Base-by-base conservation (phyloP, 306 rosid genomes). In the Vachellia collinsii region DNA sequence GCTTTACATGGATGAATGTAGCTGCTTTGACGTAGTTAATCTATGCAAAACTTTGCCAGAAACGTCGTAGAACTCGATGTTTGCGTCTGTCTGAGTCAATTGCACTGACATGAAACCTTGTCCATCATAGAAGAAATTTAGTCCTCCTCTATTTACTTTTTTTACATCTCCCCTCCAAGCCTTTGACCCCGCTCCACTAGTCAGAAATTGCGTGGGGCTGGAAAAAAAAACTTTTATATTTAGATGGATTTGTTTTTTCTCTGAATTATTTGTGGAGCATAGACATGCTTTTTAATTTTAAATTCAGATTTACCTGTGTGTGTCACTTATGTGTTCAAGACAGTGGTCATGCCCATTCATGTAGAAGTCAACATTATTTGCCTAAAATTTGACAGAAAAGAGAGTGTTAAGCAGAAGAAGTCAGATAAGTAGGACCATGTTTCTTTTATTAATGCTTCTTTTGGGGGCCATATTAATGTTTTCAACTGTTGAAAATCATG, bases 101-200 rank as follows among this genome's bases (percentile, higher is more conserved):
- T 84, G 59, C 48, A 82, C 90, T 8, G 90, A 88, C 90, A 88
- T 86, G 87, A 88, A 88, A 72, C 90, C 92, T 76, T 88, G 92
- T 80, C 92, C 92, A 77, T 86, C 90, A 71, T 88, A 86, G 84
- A 84, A 88, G 85, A 88, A 88, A 6, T 86, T 80, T 76, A 88
- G 34, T 23, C 43, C 90, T 74, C 11, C 78, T 64, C 29, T 17
- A n/a, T 82, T 74, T 6, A 1, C 48, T 25, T 6, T 29, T 37
- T 74, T 53, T 11, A 76, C 13, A 76, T 88, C 88, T 77, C 92
- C 88, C 67, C 87, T 88, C 92, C 92, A 88, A 6, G 92, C 92
- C 86, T 88, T 88, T 39, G 92, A 88, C 11, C 92, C 92, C 50
- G 87, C 92, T 6, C 92, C 90, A n/a, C 92, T 88, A 23, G 87